Base-by-base conservation (phyloP, 2,329 filamentous ascomycete species). In the Domatiomyces globalis region DNA sequence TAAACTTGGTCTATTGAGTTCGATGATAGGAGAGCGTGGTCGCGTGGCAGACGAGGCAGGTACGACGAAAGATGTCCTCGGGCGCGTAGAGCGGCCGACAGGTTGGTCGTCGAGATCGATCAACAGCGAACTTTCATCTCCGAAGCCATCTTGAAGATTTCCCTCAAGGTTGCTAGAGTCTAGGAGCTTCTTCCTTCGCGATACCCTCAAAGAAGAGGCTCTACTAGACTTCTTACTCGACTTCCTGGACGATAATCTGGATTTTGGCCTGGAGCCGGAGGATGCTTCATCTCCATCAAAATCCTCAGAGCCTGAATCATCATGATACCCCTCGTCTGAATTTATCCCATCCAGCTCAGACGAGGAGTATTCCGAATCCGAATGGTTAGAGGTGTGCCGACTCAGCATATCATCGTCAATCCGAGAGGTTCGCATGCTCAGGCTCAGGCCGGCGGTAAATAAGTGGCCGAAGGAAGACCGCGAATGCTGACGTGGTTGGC, bases 401-500 rank as follows among this genome's bases (percentile, higher is more conserved):
- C 73, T 70, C 3, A 85, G 70, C 9, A 84, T 75, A 20, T 79
- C 76, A 51, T 79, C 74, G 7, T 80, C 75, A 1, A 94, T 68
- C 51, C 80, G 79, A 57, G 88, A 84, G 2, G 85, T 88, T 56
- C 82, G 81, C 67, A 90, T 89, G 1, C 83, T 83, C 55, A 87
- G 73, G 57, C 73, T 85, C 19, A 85, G 73, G 2, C 81, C 81
- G 46, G 85, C 67, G 9, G 68, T 67, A 25, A 66, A 67, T 49
- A 75, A 62, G 49, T 72, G 70, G 17, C 70, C 69, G 7, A 75
- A 65, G 3, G 74, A 73, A 27, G 67, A 66, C 54, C 70, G 70
- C 5, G 33, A 39, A 39, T 39, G 33, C 46, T 66, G 76, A 73
- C 57, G 81, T 1, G 79, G 77, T 51, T 76, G 79, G 53, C 74